phyloP scores from a whole-genome alignment of 345 rosid species.

The Raphanus sativus region DNA sequence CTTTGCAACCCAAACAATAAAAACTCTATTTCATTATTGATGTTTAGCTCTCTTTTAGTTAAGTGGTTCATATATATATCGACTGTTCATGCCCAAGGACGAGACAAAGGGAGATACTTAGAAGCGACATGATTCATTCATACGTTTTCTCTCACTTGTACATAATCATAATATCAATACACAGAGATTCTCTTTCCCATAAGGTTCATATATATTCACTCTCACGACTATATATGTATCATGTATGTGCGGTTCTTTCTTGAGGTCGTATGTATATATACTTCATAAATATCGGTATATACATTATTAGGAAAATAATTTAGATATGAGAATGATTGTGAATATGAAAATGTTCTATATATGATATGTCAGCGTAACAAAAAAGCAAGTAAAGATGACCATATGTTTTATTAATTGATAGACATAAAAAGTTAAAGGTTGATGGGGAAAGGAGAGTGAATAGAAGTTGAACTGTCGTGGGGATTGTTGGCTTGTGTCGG shows the following conservation, averaged over 20 bases:
- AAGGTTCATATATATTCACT: background rate
- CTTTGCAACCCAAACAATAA: constrained; percentile 50
- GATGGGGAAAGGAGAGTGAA: constrained; percentile 21
- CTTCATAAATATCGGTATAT: background rate
- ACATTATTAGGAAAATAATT: constrained; percentile 17
- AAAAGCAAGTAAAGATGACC: constrained; percentile 33
- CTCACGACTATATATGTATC: background rate
- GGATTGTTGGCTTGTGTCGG: constrained; percentile 35
- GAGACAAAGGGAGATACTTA: constrained; percentile 6
- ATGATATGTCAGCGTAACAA: constrained; percentile 29
- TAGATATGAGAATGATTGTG: constrained; percentile 22
- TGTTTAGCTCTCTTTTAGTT: constrained; percentile 20
- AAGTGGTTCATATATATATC: constrained; percentile 9
- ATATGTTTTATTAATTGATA: constrained; percentile 25
- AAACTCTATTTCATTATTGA: constrained; percentile 20
- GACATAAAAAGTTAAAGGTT: constrained; percentile 31
- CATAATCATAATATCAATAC: constrained; percentile 30
- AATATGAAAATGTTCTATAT: constrained; percentile 10
- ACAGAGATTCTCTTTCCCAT: constrained; percentile 20
- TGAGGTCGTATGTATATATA: background rate
- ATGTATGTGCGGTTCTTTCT: background rate
- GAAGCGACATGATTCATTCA: background rate
- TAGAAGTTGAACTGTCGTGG: constrained; percentile 30
- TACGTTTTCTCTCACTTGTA: constrained; percentile 18
- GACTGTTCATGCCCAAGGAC: constrained; percentile 16